These are phyloP conservation scores for Botrytis byssoidea DNA, from an alignment of 2,329 filamentous ascomycete genomes.

Conservation along the genomic window DNA sequence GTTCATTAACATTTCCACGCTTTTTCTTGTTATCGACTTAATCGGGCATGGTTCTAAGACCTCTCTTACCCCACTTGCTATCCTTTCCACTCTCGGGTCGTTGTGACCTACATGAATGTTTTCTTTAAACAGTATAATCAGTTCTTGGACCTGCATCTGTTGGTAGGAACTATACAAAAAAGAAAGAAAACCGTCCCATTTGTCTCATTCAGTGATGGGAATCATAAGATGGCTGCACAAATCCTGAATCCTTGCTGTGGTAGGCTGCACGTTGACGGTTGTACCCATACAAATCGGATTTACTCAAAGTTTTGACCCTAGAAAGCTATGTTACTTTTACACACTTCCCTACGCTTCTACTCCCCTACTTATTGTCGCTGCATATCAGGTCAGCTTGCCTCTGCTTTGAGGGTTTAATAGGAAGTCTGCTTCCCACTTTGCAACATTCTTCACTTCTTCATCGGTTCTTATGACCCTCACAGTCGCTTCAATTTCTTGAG, in stretches of 20 bases:
- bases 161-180: not conserved
- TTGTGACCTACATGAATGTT: not conserved
- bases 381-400: constrained; percentile 6
- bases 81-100: constrained; percentile 5
- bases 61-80: not conserved
- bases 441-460: not conserved
- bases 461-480: constrained; percentile 4
- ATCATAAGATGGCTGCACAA: constrained; percentile 12
- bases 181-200: not conserved
- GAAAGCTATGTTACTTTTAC: not conserved
- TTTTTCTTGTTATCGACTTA: not conserved
- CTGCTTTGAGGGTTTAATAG: constrained; percentile 5
- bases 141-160: constrained; percentile 4
- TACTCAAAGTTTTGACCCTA: constrained; percentile 1
- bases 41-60: constrained; percentile 9
- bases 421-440: not conserved
- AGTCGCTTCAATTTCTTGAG: constrained; percentile 7
- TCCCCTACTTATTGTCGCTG: not conserved
- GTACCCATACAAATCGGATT: not conserved
- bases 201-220: constrained; percentile 14
- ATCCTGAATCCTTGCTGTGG: constrained; percentile 20
- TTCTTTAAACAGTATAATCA: not conserved
- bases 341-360: not conserved
- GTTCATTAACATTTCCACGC: not conserved
- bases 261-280: constrained; percentile 1